Conservation (phyloP, 441 rosid genomes). For the Erodium moschatum region DNA sequence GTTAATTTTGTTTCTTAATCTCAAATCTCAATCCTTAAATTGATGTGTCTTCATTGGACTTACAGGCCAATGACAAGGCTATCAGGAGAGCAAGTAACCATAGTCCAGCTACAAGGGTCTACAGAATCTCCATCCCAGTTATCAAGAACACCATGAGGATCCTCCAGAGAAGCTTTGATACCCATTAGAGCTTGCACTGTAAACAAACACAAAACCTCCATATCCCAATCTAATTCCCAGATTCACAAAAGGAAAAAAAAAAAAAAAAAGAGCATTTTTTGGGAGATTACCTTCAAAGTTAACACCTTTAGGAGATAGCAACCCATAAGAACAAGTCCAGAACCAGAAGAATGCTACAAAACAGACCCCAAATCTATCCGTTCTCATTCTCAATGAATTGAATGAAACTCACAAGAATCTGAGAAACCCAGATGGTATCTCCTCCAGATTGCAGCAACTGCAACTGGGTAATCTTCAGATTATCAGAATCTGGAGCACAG, state of each 20-base stretch:
- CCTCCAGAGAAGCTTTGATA: constrained; percentile 61
- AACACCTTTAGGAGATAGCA: constrained; percentile 87
- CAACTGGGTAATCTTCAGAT: constrained; percentile 9
- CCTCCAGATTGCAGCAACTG: constrained; percentile 1
- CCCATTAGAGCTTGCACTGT: constrained; percentile 90
- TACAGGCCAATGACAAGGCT: constrained; percentile 90
- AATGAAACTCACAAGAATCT: constrained; percentile 24
- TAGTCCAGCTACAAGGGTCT: constrained; percentile 99
- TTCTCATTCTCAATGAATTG: constrained; percentile 33
- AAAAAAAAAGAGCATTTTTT: neutral
- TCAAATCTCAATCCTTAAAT: neutral
- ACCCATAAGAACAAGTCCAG: constrained; percentile 43
- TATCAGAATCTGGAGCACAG: constrained; percentile 20
- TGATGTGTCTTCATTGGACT: constrained; percentile 23
- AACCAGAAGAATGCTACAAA: constrained; percentile 41
- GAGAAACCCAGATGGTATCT: constrained; percentile 24
- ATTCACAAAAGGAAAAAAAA: neutral
- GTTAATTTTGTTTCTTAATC: neutral
- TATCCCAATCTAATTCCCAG: constrained; percentile 9
- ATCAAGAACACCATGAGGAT: constrained; percentile 91
- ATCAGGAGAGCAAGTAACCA: constrained; percentile 88
- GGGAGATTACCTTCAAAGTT: constrained; percentile 77
- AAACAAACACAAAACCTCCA: constrained; percentile 15
- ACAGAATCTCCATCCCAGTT: constrained; percentile 95
- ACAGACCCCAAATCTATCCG: constrained; percentile 25